These are phyloP conservation scores for Cystobasidium ongulense DNA, from an alignment of 768 basidiomycete genomes.

Conservation along the genomic window DNA sequence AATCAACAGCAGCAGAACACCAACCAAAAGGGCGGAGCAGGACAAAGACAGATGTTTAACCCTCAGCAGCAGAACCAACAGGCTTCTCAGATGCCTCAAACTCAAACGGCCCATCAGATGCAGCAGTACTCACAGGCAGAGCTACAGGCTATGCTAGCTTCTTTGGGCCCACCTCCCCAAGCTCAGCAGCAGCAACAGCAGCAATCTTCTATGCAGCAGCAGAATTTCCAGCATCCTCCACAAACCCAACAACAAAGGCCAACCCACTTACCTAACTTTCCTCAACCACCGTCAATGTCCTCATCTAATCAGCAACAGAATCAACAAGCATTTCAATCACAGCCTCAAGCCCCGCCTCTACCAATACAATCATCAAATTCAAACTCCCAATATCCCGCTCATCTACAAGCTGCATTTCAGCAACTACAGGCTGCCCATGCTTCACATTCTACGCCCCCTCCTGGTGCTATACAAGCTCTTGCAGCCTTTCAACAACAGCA, in stretches of 20 bases:
- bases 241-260: slow-evolving; percentile 1
- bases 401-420: neutral
- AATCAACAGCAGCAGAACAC: neutral
- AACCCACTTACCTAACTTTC: neutral
- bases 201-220: too few relatives aligned
- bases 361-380: neutral
- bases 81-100: neutral
- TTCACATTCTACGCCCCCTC: neutral
- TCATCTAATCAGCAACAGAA: neutral
- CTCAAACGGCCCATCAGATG: neutral
- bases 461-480: neutral
- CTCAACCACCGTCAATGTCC: neutral
- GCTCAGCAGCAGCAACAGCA: slow-evolving; percentile 12
- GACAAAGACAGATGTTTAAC: neutral
- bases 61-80: slow-evolving; percentile 1
- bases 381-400: slow-evolving; percentile 2
- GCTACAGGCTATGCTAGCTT: slow-evolving; percentile 11
- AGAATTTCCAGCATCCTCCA: neutral
- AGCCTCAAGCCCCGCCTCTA: neutral
- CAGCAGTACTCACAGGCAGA: slow-evolving; percentile 19
- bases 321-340: slow-evolving; percentile 2
- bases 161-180: neutral
- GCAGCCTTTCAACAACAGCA: slow-evolving; percentile 3
- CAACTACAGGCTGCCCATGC: slow-evolving; percentile 2
- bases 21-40: neutral